Evolutionary conservation across 768 basidiomycete genomes (phyloP).

Genomic region (Agaricus subrufescens): DNA sequence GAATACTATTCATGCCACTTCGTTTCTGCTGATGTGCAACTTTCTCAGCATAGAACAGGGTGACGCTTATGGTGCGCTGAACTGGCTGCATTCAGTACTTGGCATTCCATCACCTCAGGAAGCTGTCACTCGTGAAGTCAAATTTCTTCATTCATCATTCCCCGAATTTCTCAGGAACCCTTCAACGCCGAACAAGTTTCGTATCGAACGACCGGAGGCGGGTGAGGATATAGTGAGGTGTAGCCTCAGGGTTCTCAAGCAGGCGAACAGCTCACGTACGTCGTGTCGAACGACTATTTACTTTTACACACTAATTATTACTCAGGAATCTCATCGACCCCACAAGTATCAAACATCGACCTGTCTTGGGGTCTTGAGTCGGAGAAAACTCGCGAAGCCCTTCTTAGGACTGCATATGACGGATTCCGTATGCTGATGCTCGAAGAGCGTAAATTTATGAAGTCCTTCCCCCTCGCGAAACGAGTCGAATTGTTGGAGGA

Average conservation of each 20-base stretch:
- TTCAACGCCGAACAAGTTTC: not conserved
- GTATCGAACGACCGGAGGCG: not conserved
- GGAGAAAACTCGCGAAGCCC: not conserved
- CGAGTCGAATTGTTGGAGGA: not conserved
- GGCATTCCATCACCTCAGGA: not conserved
- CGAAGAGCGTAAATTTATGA: not conserved
- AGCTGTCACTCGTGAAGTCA: not conserved
- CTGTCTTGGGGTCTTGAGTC: not conserved
- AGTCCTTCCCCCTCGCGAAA: not conserved
- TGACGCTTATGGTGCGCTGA: not conserved
- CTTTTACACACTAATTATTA: not conserved
- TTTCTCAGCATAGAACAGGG: not conserved
- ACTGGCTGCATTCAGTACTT: slow-evolving; percentile 3
- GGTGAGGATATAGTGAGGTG: not conserved
- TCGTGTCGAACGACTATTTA: not conserved
- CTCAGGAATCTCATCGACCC: not conserved
- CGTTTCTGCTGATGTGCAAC: slow-evolving; percentile 4
- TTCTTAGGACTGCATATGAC: not conserved
- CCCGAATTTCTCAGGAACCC: not conserved
- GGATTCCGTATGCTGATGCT: not conserved
- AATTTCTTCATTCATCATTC: slow-evolving; percentile 6
- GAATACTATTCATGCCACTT: not conserved
- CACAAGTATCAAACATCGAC: not conserved
- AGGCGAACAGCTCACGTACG: not conserved
- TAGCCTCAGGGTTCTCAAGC: slow-evolving; percentile 3